A percentile compares a stretch with the other conserved stretches of the same genome.
phyloP scores from a whole-genome alignment of 73 alveolate genomes.

The Symbiodinium natans region DNA sequence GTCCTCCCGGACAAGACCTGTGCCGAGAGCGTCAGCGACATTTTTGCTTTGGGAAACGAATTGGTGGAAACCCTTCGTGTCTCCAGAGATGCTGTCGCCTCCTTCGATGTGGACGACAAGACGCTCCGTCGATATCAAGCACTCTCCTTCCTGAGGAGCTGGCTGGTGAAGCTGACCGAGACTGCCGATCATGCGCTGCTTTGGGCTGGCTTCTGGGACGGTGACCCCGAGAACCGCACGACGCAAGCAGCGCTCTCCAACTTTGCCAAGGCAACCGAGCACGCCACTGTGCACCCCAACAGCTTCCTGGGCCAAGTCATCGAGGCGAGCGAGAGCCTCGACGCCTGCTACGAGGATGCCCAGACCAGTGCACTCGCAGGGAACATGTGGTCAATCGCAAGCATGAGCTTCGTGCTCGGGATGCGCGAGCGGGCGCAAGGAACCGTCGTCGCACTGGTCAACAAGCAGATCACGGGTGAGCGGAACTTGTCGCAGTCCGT shows the following conservation, averaged over 20 bases:
- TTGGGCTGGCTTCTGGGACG: not conserved
- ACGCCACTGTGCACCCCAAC: not conserved
- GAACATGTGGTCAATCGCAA: constrained; percentile 18
- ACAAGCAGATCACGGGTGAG: constrained; percentile 9
- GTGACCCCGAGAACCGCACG: not conserved
- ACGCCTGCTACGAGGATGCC: not conserved
- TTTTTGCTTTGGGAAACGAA: not conserved
- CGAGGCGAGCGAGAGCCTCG: not conserved
- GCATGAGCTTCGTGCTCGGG: not conserved
- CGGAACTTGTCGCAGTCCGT: constrained; percentile 7
- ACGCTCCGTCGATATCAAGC: not conserved
- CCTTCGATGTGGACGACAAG: not conserved
- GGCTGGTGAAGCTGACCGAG: not conserved
- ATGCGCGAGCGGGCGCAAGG: constrained; percentile 14
- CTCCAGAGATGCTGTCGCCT: not conserved
- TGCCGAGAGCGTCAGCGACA: not conserved
- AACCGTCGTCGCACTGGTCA: constrained; percentile 19
- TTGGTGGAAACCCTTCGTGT: not conserved
- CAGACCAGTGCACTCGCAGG: not conserved
- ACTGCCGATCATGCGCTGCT: not conserved
- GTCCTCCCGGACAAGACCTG: not conserved
- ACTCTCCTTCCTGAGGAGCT: not conserved
- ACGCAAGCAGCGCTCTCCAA: not conserved
- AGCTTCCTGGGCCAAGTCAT: not conserved
- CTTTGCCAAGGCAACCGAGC: not conserved